Conservation (phyloP, 2,329 filamentous ascomycete genomes). For the Alternaria tenuissima region DNA sequence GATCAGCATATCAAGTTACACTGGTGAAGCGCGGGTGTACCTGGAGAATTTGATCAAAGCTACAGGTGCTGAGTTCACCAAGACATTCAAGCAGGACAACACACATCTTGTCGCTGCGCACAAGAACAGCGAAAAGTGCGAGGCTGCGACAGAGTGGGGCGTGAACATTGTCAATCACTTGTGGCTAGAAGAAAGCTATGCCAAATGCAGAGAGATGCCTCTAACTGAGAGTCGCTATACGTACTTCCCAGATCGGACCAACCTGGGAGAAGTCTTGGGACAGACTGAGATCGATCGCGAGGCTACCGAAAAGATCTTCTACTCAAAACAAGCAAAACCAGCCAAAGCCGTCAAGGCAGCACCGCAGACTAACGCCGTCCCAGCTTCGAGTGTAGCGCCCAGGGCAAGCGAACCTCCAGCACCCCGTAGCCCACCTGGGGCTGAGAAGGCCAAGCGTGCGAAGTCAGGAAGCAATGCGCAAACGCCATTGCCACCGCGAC, state of each 20-base stretch:
- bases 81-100: slow-evolving; percentile 93
- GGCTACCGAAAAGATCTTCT: slow-evolving; percentile 75
- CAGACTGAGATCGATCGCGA: slow-evolving; percentile 82
- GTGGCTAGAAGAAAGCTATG: slow-evolving; percentile 97
- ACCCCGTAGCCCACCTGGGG: slow-evolving; percentile 22
- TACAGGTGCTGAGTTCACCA: slow-evolving; percentile 87
- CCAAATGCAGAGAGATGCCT: slow-evolving; percentile 79
- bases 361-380: slow-evolving; percentile 23
- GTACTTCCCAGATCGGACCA: slow-evolving; percentile 87
- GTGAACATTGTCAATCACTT: slow-evolving; percentile 91
- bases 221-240: slow-evolving; percentile 79
- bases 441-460: slow-evolving; percentile 38
- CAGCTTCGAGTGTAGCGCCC: slow-evolving; percentile 32
- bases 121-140: slow-evolving; percentile 88
- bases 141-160: slow-evolving; percentile 90
- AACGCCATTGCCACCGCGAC: slow-evolving; percentile 60
- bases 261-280: slow-evolving; percentile 90
- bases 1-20: slow-evolving; percentile 96
- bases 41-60: slow-evolving; percentile 90
- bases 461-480: slow-evolving; percentile 45
- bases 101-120: slow-evolving; percentile 95
- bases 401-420: slow-evolving; percentile 21
- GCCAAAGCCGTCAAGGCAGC: slow-evolving; percentile 32
- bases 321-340: slow-evolving; percentile 43
- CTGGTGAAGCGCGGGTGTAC: slow-evolving; percentile 90